Evolutionary conservation across 164 flowering plant genomes (phyloP).

Genomic region (Nymphaea thermarum): DNA sequence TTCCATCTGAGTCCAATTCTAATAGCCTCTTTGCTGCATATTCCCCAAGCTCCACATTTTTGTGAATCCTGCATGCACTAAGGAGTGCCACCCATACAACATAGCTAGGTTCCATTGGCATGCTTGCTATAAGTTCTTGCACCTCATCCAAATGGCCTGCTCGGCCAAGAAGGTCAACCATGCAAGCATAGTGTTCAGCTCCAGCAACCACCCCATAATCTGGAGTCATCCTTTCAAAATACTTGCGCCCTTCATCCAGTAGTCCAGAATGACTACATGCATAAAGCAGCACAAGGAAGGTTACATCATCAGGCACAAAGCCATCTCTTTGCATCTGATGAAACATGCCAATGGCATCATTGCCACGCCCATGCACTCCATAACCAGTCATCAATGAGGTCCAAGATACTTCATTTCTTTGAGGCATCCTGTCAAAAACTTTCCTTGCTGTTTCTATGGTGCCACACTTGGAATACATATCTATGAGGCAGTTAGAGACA

Average conservation of each 20-base stretch:
- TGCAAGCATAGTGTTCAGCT: conserved; percentile 66
- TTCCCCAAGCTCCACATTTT: conserved; percentile 62
- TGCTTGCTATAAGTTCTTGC: conserved; percentile 34
- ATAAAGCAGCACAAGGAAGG: conserved; percentile 62
- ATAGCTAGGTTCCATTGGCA: conserved; percentile 67
- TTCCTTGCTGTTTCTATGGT: conserved; percentile 43
- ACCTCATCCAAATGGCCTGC: conserved; percentile 69
- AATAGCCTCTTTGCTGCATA: conserved; percentile 34
- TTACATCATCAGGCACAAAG: conserved; percentile 46
- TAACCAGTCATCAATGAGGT: conserved; percentile 68
- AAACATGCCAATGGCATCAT: conserved; percentile 51
- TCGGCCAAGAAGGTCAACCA: conserved; percentile 76
- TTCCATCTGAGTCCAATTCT: conserved; percentile 32
- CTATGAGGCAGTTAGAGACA: conserved; percentile 68
- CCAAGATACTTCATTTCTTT: conserved; percentile 64
- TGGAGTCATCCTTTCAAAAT: conserved; percentile 38
- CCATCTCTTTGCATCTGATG: conserved; percentile 41
- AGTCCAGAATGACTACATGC: conserved; percentile 84
- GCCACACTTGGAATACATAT: conserved; percentile 76
- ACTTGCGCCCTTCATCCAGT: conserved; percentile 42
- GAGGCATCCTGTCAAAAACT: conserved; percentile 46
- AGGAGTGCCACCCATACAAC: conserved; percentile 68
- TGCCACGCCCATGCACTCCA: conserved; percentile 70
- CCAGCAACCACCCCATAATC: conserved; percentile 45
- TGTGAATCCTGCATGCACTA: conserved; percentile 57